phyloP scores from a whole-genome alignment of 768 basidiomycete species.

The Piloderma croceum region DNA sequence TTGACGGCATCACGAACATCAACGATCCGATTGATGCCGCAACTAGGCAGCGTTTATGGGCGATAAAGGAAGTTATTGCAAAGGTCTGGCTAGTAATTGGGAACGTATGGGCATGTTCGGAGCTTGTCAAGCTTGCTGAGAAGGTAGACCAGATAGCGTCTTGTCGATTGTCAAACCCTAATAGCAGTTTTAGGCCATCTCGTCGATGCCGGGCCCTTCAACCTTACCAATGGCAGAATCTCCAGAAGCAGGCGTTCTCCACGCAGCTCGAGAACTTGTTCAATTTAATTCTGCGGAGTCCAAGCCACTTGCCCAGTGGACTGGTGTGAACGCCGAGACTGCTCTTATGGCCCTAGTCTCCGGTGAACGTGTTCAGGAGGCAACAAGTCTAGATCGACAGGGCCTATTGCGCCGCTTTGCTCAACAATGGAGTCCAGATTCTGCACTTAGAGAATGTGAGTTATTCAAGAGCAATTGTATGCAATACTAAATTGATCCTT shows the following conservation, averaged over 20 bases:
- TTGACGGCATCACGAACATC: conserved; percentile 49
- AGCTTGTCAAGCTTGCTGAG: conserved; percentile 49
- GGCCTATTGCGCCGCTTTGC: conserved; percentile 50
- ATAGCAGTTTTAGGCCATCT: conserved; percentile 37
- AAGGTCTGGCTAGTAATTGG: conserved; percentile 67
- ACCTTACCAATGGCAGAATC: conserved; percentile 31
- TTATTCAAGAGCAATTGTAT: conserved; percentile 3
- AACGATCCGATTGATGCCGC: conserved; percentile 35
- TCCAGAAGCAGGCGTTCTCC: conserved; percentile 36
- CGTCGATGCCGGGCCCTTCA: conserved; percentile 32
- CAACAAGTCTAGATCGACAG: conserved; percentile 58
- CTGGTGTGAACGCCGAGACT: conserved; percentile 46
- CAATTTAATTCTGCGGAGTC: conserved; percentile 32
- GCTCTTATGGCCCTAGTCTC: conserved; percentile 54
- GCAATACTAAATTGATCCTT: conserved; percentile 2
- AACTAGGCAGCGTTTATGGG: conserved; percentile 40
- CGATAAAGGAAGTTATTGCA: conserved; percentile 58
- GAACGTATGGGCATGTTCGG: conserved; percentile 58
- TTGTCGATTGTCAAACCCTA: conserved; percentile 5
- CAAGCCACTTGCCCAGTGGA: conserved; percentile 24
- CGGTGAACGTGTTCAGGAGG: conserved; percentile 50
- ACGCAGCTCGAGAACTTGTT: conserved; percentile 39
- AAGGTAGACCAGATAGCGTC: conserved; percentile 36
- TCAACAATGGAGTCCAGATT: conserved; percentile 65
- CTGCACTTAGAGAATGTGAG: conserved; percentile 74